Percentiles rank a stretch among this genome's conserved stretches.
Evolutionary conservation across 2,329 filamentous ascomycete species (phyloP).

Genomic region (Cladophialophora psammophila): DNA sequence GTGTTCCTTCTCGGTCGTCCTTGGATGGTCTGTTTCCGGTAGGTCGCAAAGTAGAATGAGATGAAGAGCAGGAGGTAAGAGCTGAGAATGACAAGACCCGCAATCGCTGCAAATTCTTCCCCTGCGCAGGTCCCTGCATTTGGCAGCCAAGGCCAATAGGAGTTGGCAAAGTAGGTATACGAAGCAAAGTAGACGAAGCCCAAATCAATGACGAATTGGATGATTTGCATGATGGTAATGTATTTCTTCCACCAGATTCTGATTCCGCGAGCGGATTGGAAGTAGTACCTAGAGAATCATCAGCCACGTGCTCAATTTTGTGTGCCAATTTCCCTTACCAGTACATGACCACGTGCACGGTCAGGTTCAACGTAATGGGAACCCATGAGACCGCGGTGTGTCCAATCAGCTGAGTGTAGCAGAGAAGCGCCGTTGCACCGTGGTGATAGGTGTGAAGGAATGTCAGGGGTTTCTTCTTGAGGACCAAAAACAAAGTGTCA

Average conservation of each 20-base stretch:
- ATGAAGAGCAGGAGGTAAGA: conserved; percentile 99
- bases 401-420: conserved; percentile 96
- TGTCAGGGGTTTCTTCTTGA: conserved; percentile 99
- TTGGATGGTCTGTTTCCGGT: conserved; percentile 70
- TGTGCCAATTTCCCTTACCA: conserved; percentile 68
- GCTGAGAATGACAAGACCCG: conserved; percentile 88
- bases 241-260: conserved; percentile 99
- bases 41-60: conserved; percentile 97
- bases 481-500: conserved; percentile 94
- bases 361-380: conserved; percentile 87
- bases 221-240: conserved; percentile 96
- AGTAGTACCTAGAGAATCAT: conserved; percentile 99
- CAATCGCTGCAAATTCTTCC: conserved; percentile 94
- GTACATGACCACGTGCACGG: conserved; percentile 98
- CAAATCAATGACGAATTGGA: conserved; percentile 96
- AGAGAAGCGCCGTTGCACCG: conserved; percentile 92
- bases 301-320: not conserved
- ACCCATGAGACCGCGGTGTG: conserved; percentile 95
- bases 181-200: conserved; percentile 98
- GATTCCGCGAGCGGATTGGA: conserved; percentile 95
- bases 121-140: conserved; percentile 87
- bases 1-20: conserved; percentile 61
- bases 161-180: conserved; percentile 97
- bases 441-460: conserved; percentile 99
- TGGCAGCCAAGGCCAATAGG: conserved; percentile 85